Percentiles rank a stretch among this genome's conserved stretches.
Conservation (phyloP, 768 basidiomycete species). For the Lentinula sp. region DNA sequence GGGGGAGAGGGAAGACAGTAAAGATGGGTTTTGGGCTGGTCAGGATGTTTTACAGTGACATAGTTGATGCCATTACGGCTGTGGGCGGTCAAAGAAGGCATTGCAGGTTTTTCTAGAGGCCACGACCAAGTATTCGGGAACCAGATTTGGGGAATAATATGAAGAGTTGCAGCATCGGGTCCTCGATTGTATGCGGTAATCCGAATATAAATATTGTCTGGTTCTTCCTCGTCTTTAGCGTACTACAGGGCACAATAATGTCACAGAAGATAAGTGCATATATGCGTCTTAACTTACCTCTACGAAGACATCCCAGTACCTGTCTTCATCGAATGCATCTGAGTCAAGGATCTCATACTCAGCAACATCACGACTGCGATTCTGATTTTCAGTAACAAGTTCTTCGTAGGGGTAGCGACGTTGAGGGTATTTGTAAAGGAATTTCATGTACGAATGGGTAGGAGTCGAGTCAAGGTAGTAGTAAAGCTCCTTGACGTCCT, state of each 20-base stretch:
- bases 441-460: conserved; percentile 99
- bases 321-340: conserved; percentile 83
- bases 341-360: conserved; percentile 96
- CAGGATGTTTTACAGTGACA: conserved; percentile 68
- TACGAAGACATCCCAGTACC: conserved; percentile 98
- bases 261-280: not conserved
- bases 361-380: conserved; percentile 75
- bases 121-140: conserved; percentile 99
- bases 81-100: conserved; percentile 55
- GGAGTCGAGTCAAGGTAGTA: conserved; percentile 99
- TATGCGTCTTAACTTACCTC: conserved; percentile 53
- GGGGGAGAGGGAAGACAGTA: conserved; percentile 92
- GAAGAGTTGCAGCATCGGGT: conserved; percentile 88
- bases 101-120: conserved; percentile 60
- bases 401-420: conserved; percentile 89
- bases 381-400: conserved; percentile 78
- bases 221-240: conserved; percentile 92
- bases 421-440: conserved; percentile 98
- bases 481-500: conserved; percentile 98
- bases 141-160: conserved; percentile 93
- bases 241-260: conserved; percentile 47
- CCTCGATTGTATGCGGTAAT: conserved; percentile 97
- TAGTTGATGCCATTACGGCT: conserved; percentile 47
- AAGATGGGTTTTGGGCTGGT: conserved; percentile 70
- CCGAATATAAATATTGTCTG: conserved; percentile 84